Base-by-base conservation (phyloP, 805 yeast species). In the Cyberlindnera amylophila region DNA sequence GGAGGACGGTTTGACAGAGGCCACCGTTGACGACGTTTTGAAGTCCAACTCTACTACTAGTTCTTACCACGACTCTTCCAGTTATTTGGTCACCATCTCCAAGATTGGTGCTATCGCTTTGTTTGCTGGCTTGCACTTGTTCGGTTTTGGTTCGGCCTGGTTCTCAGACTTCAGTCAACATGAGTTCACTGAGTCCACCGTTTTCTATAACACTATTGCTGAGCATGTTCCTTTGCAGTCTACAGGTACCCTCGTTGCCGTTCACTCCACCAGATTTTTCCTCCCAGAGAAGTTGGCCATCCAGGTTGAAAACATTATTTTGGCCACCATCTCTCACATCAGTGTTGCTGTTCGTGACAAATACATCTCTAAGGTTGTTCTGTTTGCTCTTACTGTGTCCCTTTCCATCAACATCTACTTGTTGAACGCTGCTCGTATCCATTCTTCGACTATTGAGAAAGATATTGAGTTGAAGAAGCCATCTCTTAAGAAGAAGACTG, bases 1-100 rank as follows among this genome's bases (percentile, higher is more conserved):
- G 67, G 99, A 91, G 61, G 99, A 91, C 58, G 98, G 99, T 19
- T 77, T 91, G 27, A 74, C 85, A 34, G 77, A 79, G 31, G 62
- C 69, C 36, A 84, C 85, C 27, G 96, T 96, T 10, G 80, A 77
- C 50, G 73, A 79, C 30, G 90, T 89, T 28, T 79, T 50, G 49
- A 41, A 61, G 57, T 52, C 54, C 12, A 47, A 42, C 17, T 36
- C 27, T n/a, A 50, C 46, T 42, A 18, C 54, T n/a, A 55, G 61
- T 16, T 63, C 58, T 29, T 43, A 51, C 55, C 31, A 51, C 47
- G 52, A 50, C 58, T 37, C 69, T 59, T 52, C 75, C 50, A 65
- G 69, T 49, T 64, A 70, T 17, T 59, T 64, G 29, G 71, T 83
- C 26, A 68, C 77, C 18, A 64, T 77, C 7, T 74, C 79, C 51